Base-by-base conservation (phyloP, 2,329 filamentous ascomycete species). In the Thelonectria blattea region DNA sequence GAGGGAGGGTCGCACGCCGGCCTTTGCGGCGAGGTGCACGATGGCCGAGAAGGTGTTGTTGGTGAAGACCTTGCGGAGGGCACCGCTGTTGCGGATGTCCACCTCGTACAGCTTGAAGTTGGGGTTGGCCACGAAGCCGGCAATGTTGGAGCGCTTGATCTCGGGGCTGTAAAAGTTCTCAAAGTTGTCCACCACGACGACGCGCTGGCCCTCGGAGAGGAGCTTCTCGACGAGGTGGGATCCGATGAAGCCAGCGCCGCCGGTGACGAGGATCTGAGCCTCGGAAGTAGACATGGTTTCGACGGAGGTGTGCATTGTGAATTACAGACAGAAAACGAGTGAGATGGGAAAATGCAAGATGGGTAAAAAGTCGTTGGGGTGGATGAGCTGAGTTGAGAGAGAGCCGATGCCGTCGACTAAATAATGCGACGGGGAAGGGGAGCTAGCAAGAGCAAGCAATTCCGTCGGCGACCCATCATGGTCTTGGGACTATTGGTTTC, bases 201-300 rank as follows among this genome's bases (percentile, higher is more conserved):
- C 68, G 8, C 32, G 47, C 66, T 65, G 69, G 17, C 64, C 67
- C 43, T 66, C 64, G 11, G 46, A 52, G 20, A 70, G 61, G 2
- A 70, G 65, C 7, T 41, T 30, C 5, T 68, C 66, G n/a, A 70
- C 68, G 5, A 70, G 52, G 46, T 70, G 56, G 3, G 68, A 70
- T 11, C 68, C 67, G 43, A 69, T 70, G 63, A 70, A 70, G 41
- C 68, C 68, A 4, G 68, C 68, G 34, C 68, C 68, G 30, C 67
- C 65, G 7, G 68, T 70, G 58, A 70, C 58, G 2, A 70, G 61
- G 17, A 70, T 63, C n/a, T 65, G 52, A 15, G 34, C 51, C 7
- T 30, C 17, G 9, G 41, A 20, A 6, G 22, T 24, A 6, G 32
- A 37, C 9, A 14, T 15, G 34, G 3, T 15, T 37, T 37, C 34